A percentile compares a stretch with the other conserved stretches of the same genome.
Evolutionary conservation across 2,329 filamentous ascomycete genomes (phyloP).

Genomic region (Moelleriella libera): DNA sequence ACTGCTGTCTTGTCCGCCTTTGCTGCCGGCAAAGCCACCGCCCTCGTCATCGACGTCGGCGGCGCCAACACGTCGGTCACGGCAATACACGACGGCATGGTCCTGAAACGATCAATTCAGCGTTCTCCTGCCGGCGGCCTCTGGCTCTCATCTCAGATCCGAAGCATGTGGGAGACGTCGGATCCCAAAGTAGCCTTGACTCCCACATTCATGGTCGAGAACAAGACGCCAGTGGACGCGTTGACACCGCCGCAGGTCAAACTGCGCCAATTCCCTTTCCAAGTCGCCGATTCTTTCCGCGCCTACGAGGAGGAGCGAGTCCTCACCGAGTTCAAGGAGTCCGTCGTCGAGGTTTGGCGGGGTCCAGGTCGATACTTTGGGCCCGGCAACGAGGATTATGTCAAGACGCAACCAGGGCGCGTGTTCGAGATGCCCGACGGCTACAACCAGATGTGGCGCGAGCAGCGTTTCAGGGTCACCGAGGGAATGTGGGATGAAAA

Average conservation of each 20-base stretch:
- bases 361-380: slow-evolving; percentile 55
- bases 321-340: slow-evolving; percentile 94
- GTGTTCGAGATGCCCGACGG: slow-evolving; percentile 97
- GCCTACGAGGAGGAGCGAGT: slow-evolving; percentile 83
- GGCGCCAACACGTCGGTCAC: slow-evolving; percentile 80
- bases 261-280: slow-evolving; percentile 53
- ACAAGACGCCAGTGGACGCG: slow-evolving; percentile 81
- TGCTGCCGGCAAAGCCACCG: slow-evolving; percentile 83
- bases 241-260: slow-evolving; percentile 64
- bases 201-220: slow-evolving; percentile 77
- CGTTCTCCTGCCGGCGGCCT: slow-evolving; percentile 76
- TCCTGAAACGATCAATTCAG: slow-evolving; percentile 79
- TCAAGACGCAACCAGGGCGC: slow-evolving; percentile 58
- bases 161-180: slow-evolving; percentile 59
- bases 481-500: slow-evolving; percentile 87
- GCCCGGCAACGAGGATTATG: slow-evolving; percentile 63
- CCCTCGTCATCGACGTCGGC: slow-evolving; percentile 83
- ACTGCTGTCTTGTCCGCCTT: slow-evolving; percentile 85
- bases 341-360: slow-evolving; percentile 85
- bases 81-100: slow-evolving; percentile 86
- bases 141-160: slow-evolving; percentile 81
- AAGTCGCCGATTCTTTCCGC: slow-evolving; percentile 58
- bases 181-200: slow-evolving; percentile 59
- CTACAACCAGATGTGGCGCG: slow-evolving; percentile 86
- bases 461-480: slow-evolving; percentile 71